Base-by-base conservation (phyloP, 768 basidiomycete species). In the Lactarius psammicola region DNA sequence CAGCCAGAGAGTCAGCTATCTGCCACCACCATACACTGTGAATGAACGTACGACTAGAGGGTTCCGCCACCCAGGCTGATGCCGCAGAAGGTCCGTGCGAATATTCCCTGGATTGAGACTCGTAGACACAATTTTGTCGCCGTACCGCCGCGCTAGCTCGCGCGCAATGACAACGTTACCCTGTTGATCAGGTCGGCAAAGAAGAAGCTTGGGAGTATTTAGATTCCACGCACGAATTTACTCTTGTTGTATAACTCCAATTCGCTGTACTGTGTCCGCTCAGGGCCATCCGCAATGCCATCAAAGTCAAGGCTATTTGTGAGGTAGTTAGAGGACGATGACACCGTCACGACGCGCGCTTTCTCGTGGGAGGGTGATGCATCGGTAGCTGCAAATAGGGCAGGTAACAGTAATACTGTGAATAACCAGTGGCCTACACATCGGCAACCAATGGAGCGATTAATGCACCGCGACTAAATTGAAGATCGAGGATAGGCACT, bases 341-440 rank as follows among this genome's bases (percentile, higher is more conserved):
- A 79, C 10, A 78, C 77, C 4, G 76, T 82, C 49, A 86, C 75
- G 40, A 86, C 72, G 49, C 85, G 83, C 4, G 78, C 74, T 54
- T 80, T 80, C 56, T 77, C 75, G 31, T 26, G 33, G 26, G 80
- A 80, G 0, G 78, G 71, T 6, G 79, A 72, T 8, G 74, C 69
- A 42, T 74, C 75, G 17, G 80, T 78, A 2, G 78, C 80, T 4
- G 76, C 75, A 26, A 79, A 70, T 30, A 85, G 76, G 2, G 76
- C 76, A 5, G 85, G 84, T 30, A 86, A 75, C 51, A 87, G 79
- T 15, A 82, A 76, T 55, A 77, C 76, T 1, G 86, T 88, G 64
- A 90, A 79, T 69, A 84, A 80, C 71, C 81, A 86, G 71, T 85
- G 88, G 2, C 88, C 86, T 85, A 65, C 2, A 28, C 20, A 31